Base-by-base conservation (phyloP, 176 grass and related monocot species). In the Avena insularis region DNA sequence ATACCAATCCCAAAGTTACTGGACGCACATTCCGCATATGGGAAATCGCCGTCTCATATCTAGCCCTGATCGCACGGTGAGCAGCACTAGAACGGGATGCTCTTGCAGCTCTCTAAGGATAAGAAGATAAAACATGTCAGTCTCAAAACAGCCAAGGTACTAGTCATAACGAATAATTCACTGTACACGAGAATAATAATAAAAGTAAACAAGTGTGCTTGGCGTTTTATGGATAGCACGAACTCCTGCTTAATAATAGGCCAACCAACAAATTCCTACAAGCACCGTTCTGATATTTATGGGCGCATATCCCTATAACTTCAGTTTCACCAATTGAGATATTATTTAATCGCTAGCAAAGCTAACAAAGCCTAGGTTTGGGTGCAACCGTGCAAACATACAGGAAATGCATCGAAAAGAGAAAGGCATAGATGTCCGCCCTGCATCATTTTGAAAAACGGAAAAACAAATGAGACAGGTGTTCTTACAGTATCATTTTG, bases 61-160 rank as follows among this genome's bases (percentile, higher is more conserved):
- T 33, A 78, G 25, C 61, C 48, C 78, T 74, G 55, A 55, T 27
- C 55, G 21, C 36, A 87, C 61, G 61, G 74, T 68, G 82, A 75
- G 70, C 38, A 86, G 55, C 49, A 82, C 38, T 83, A 20, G 77
- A 86, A 77, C 71, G 50, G 27, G 75, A 45, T 84, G 50, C 80
- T 29, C 57, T 47, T 75, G 69, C 60, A 82, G 59, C 75, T 87
- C 92, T 89, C 92, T 91, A 84, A 79, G 3, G 46, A 55, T 27
- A 74, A 90, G 49, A 69, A 47, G 35, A 75, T 40, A 75, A 79
- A 83, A 36, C 23, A 83, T 49, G 35, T 84, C 38, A 87, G 38
- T 82, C 75, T 51, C 47, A 85, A 79, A 27, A 85, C 19, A 79
- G 16, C 31, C 75, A 83, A 58, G 12, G 12, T 63, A 23, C 23